These are phyloP conservation scores for Elongisporangium senticosum DNA, from an alignment of 352 stramenopile genomes.

Conservation along the genomic window DNA sequence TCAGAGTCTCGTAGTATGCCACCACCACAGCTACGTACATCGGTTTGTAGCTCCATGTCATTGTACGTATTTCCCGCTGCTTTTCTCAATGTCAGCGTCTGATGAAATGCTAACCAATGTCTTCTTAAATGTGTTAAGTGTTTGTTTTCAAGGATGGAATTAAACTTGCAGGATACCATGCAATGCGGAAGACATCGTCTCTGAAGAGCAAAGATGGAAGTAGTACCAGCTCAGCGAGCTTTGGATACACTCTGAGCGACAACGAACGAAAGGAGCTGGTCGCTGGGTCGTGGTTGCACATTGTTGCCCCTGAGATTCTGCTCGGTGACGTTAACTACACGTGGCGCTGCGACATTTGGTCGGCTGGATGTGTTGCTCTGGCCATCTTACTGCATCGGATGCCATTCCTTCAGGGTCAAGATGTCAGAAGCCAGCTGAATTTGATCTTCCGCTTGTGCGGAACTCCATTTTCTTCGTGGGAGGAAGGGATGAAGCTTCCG, in stretches of 20 bases:
- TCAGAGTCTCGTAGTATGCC: slow-evolving; percentile 44
- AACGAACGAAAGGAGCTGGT: slow-evolving; percentile 73
- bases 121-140: slow-evolving; percentile 20
- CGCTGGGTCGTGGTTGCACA: slow-evolving; percentile 55
- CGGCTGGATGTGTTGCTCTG: slow-evolving; percentile 55
- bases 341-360: slow-evolving; percentile 75
- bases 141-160: slow-evolving; percentile 64
- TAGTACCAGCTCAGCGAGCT: slow-evolving; percentile 11
- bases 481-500: slow-evolving; percentile 42
- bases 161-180: slow-evolving; percentile 67
- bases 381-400: slow-evolving; percentile 60
- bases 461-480: slow-evolving; percentile 53
- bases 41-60: slow-evolving; percentile 67
- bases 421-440: slow-evolving; percentile 63
- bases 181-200: slow-evolving; percentile 44
- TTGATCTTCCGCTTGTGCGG: slow-evolving; percentile 77
- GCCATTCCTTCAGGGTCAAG: slow-evolving; percentile 55
- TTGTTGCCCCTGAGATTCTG: slow-evolving; percentile 66
- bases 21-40: slow-evolving; percentile 72
- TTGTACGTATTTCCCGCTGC: slow-evolving; percentile 14
- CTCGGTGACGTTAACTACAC: slow-evolving; percentile 65
- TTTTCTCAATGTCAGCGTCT: not conserved
- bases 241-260: slow-evolving; percentile 63
- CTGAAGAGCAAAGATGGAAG: slow-evolving; percentile 25
- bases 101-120: slow-evolving; percentile 1